Conservation (phyloP, 495 filamentous ascomycete genomes). For the Aspergillus carlsbadensis region DNA sequence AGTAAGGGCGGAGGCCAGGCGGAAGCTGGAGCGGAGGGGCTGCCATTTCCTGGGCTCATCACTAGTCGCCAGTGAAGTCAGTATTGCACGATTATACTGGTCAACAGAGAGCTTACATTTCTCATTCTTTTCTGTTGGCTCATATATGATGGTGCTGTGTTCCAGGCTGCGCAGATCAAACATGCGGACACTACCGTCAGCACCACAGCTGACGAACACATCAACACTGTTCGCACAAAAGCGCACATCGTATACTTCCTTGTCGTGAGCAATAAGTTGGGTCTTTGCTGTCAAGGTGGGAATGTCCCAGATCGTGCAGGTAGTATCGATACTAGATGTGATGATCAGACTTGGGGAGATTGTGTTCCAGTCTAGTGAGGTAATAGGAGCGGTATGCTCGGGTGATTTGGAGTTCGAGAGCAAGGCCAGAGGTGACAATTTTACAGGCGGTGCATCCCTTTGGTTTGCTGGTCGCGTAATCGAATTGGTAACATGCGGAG, state of each 20-base stretch:
- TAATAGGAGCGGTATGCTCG: constrained; percentile 95
- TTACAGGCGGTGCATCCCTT: constrained; percentile 67
- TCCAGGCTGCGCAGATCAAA: constrained; percentile 96
- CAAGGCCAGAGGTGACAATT: constrained; percentile 89
- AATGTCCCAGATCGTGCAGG: constrained; percentile 99
- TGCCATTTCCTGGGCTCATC: constrained; percentile 55
- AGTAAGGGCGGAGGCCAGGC: constrained; percentile 81
- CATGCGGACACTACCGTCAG: constrained; percentile 97
- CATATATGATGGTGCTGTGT: constrained; percentile 99
- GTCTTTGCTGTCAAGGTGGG: constrained; percentile 97
- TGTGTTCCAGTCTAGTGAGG: constrained; percentile 96
- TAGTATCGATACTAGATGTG: constrained; percentile 97
- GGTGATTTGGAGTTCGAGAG: constrained; percentile 97
- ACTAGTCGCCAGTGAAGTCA: constrained; percentile 18
- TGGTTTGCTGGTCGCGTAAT: constrained; percentile 69
- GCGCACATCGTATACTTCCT: constrained; percentile 97
- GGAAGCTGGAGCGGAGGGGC: constrained; percentile 67
- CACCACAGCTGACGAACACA: constrained; percentile 96
- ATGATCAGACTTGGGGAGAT: constrained; percentile 96
- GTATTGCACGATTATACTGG: neutral
- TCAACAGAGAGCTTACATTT: constrained; percentile 56
- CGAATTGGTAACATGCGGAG: constrained; percentile 57
- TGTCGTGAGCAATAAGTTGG: constrained; percentile 97
- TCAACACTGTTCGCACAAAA: constrained; percentile 96
- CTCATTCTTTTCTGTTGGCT: constrained; percentile 86